Percentiles rank a stretch among this genome's conserved stretches.
phyloP scores from a whole-genome alignment of 2,329 filamentous ascomycete genomes.

The Scedosporium minutisporum region DNA sequence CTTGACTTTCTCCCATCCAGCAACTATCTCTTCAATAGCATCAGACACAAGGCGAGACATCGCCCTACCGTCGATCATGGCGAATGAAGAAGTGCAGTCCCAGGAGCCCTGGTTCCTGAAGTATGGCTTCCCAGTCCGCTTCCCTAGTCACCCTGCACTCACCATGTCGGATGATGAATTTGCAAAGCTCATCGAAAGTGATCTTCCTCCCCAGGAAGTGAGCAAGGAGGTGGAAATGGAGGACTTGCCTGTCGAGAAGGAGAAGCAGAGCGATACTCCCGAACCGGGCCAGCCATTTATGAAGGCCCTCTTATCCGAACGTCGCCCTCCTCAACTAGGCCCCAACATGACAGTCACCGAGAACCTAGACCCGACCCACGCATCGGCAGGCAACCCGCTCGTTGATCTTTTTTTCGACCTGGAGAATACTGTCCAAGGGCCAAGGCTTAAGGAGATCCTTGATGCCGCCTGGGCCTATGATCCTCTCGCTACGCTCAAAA shows the following conservation, averaged over 20 bases:
- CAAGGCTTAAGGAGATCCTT: constrained; percentile 30
- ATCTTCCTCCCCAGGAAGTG: constrained; percentile 12
- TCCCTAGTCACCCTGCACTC: constrained; percentile 27
- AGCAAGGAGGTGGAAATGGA: background rate
- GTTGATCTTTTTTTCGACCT: constrained; percentile 47
- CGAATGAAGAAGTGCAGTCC: constrained; percentile 7
- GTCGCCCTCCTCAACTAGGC: background rate
- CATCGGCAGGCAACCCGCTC: constrained; percentile 33
- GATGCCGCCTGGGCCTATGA: constrained; percentile 39
- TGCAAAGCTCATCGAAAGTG: constrained; percentile 19
- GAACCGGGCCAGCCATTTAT: background rate
- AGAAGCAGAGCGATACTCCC: background rate
- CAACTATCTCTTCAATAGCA: too few relatives aligned
- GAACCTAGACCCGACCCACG: constrained; percentile 38
- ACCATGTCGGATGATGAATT: constrained; percentile 22
- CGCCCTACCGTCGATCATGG: background rate
- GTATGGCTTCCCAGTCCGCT: constrained; percentile 25
- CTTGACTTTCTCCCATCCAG: too few relatives aligned
- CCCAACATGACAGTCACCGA: constrained; percentile 41
- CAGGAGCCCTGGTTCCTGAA: constrained; percentile 26
- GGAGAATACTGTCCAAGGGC: constrained; percentile 26
- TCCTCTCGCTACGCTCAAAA: constrained; percentile 39
- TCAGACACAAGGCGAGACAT: background rate
- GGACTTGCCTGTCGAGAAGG: background rate
- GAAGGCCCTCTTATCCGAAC: background rate